phyloP scores from a whole-genome alignment of 371 early-diverging fungal species.

The Mortierella sp. region DNA sequence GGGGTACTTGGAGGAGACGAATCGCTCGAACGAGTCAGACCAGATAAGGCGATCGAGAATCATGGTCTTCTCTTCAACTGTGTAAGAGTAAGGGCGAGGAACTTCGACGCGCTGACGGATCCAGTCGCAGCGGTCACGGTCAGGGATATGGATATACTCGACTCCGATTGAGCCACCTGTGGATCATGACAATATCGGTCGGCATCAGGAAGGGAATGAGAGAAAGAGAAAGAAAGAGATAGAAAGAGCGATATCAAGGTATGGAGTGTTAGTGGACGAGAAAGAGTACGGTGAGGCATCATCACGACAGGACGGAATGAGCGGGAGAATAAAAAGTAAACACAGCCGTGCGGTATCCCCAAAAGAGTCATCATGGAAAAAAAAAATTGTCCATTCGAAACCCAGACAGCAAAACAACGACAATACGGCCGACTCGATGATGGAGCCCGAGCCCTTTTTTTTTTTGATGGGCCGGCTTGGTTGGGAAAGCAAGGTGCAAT shows the following conservation, averaged over 20 bases:
- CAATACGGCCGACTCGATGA: constrained; percentile 2
- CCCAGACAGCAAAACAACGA: constrained; percentile 17
- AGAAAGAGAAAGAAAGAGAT: constrained; percentile 1
- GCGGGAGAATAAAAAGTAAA: background rate
- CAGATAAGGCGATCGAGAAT: constrained; percentile 96
- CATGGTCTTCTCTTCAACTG: constrained; percentile 86
- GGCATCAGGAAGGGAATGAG: no score
- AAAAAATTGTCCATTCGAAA: constrained; percentile 17
- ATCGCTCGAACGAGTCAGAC: constrained; percentile 96
- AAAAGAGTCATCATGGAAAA: constrained; percentile 6
- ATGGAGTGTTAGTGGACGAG: constrained; percentile 4
- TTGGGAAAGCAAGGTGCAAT: no score
- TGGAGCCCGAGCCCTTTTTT: constrained; percentile 9
- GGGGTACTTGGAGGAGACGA: constrained; percentile 95
- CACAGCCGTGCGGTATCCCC: constrained; percentile 7
- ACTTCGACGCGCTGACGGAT: constrained; percentile 92
- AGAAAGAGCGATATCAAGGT: no score
- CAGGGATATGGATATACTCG: constrained; percentile 98
- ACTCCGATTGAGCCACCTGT: constrained; percentile 90
- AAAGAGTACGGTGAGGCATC: background rate
- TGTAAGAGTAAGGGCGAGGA: constrained; percentile 85
- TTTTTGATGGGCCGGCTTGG: background rate
- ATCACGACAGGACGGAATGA: background rate
- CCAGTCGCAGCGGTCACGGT: constrained; percentile 97
- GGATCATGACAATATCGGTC: constrained; percentile 7